Evolutionary conservation across 495 filamentous ascomycete species (phyloP), one percentile per base, ranked within the genome.

Genomic region (Cetradonia linearis): DNA sequence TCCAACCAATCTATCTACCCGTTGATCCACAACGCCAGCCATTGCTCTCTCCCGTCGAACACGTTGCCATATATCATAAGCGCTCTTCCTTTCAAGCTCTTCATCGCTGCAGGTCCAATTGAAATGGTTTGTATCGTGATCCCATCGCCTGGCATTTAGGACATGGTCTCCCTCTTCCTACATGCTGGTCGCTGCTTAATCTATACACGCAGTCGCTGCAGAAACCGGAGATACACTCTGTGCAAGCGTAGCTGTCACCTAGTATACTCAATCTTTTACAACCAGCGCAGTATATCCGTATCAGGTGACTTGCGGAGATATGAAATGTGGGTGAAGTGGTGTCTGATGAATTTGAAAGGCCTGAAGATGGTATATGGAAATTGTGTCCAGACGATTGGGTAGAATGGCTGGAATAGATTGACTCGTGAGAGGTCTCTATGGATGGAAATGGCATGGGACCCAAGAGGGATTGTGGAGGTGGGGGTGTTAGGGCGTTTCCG

Each of bases 221-320:
- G 52, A 95, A 79, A 2, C 91, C 91, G 68, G 88, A 93, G 55
- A 96, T 95, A 69, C 91, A 96, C 68, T 95, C 90, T 0, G 90
- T 95, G 71, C 91, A 96, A 14, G 91, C 91, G 68, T 87, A 96
- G 34, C 86, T 89, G 60, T 91, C 86, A 60, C 83, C 83, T 48
- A 96, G 71, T 3, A 86, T 71, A 61, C 84, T 89, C 4, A 86
- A 71, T 23, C 84, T 81, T 62, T 86, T 85, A 69, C 91, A 96
- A 20, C 83, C 82, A 0, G 91, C 87, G 70, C 91, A 96, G 66
- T 90, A 95, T 20, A 95, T 92, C 64, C 93, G 86, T 18, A 92
- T 85, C 58, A 72, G 84, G 69, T 78, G 68, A 70, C 44, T 67
- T 70, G 55, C 72, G 70, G 42, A 46, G 20, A 65, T 70, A 74